Evolutionary conservation across 345 rosid genomes (phyloP), one percentile per base, ranked within the genome.

Genomic region (Raphanus raphanistrum): DNA sequence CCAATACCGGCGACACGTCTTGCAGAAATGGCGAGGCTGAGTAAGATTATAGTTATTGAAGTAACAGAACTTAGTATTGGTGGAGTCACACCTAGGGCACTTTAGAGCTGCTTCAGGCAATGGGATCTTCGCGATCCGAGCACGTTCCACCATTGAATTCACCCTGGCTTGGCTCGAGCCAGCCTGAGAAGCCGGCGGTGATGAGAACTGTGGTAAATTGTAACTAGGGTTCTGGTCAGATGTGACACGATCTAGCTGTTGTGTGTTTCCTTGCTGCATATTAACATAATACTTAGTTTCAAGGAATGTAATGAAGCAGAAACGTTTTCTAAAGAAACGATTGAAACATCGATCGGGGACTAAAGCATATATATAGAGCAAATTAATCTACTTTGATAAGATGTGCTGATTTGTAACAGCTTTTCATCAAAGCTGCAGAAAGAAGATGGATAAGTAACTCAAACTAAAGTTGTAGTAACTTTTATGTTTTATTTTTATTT

Each of bases 11-110:
- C 97, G 91, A 54, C 97, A 92, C 4, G 93, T 82, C 72, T 92
- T 92, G 81, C 97, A 90, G 68, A 92, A 90, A 86, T 92, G 92
- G 63, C 97, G 94, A 7, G 94, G 97, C 68, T 91, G 97, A 13
- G 92, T 80, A 61, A 91, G 88, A 85, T 81, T 91, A 63, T 91
- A 91, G 83, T 91, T 91, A 41, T 91, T 91, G 84, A 83, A 91
- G 86, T 91, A 91, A 71, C 97, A 91, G 70, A 91, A 91, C 77
- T 91, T 91, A 29, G 97, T 91, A 83, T 92, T 92, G 77, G 89
- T 77, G 21, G 97, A 92, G 1, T 87, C 93, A 72, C 97, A 92
- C 82, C 97, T 84, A 5, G 97, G 97, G 73, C 97, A 92, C 77
- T 88, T 90, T 5, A 88, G 78, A 36, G 89, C 84, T 69, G 81